A percentile compares a stretch with the other conserved stretches of the same genome.
phyloP scores from a whole-genome alignment of 2,329 filamentous ascomycete species.

The Gremmenia infestans region DNA sequence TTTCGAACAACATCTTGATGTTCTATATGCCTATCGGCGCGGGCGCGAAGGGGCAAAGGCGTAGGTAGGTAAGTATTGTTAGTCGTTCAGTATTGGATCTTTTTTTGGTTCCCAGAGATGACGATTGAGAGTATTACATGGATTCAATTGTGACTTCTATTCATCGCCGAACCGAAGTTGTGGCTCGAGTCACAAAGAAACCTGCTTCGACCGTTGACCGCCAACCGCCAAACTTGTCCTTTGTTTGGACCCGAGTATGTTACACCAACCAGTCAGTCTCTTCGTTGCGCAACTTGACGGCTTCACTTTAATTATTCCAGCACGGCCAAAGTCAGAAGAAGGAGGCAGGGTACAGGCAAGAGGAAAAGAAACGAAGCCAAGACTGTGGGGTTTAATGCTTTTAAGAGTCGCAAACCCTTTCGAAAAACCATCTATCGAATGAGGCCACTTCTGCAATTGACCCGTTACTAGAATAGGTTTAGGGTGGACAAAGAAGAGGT shows the following conservation, averaged over 20 bases:
- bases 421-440: neutral
- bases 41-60: neutral
- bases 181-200: no score
- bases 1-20: slow-evolving; percentile 21
- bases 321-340: neutral
- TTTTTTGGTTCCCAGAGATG: neutral
- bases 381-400: neutral
- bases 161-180: neutral
- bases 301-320: neutral
- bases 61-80: neutral
- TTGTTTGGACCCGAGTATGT: no score
- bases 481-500: neutral
- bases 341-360: neutral
- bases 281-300: no score
- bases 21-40: neutral
- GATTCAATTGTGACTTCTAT: neutral
- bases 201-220: no score
- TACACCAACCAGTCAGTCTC: no score
- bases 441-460: neutral
- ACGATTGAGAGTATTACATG: neutral
- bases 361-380: neutral
- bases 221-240: no score
- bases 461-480: slow-evolving; percentile 6
- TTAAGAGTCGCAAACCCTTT: neutral
- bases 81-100: neutral